Evolutionary conservation across 1,139 yeast species (phyloP), one percentile per base, ranked within the genome.

Genomic region (Nakaseomyces sp.): DNA sequence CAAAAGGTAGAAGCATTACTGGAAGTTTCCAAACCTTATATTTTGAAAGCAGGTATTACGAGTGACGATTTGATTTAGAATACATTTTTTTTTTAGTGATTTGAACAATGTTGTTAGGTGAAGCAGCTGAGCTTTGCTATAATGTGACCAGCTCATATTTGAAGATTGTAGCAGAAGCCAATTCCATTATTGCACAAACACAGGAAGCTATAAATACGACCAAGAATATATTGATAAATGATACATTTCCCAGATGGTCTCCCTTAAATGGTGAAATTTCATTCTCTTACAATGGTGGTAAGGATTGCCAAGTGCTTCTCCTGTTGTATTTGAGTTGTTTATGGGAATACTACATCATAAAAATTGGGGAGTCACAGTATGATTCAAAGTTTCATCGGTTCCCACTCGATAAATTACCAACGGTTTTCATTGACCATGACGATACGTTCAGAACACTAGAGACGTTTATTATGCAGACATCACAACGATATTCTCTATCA

Each of bases 281-380:
- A 2, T 59, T 63, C 43, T 61, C 66, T 1, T 63, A 59, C 44
- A 63, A 63, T 43, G 67, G 67, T 16, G 67, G 67, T 5, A 63
- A 63, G 45, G 67, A 63, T 45, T 63, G 66, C 41, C 66, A 63
- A 42, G 67, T 59, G 1, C 42, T 63, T 12, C 43, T 63, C 20
- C 43, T 63, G 19, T 33, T 63, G 7, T 63, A 63, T 42, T 44
- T 63, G 22, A 51, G 63, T 42, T 57, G 64, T 41, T 44, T 63
- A 6, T 61, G 64, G 59, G 64, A 60, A 44, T 57, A 48, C 36
- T 61, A 51, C 24, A 25, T 48, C 13, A 30, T 45, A 2, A 47
- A 50, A 18, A 43, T 49, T 7, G 25, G 45, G 8, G 37, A 32
- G 9, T 51, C 59, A 8, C 60, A 55, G 24, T 58, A 46, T 39